A percentile compares a stretch with the other conserved stretches of the same genome.
These are phyloP conservation scores for Plectosphaerella plurivora DNA, from an alignment of 2,329 filamentous ascomycete genomes.

Conservation along the genomic window DNA sequence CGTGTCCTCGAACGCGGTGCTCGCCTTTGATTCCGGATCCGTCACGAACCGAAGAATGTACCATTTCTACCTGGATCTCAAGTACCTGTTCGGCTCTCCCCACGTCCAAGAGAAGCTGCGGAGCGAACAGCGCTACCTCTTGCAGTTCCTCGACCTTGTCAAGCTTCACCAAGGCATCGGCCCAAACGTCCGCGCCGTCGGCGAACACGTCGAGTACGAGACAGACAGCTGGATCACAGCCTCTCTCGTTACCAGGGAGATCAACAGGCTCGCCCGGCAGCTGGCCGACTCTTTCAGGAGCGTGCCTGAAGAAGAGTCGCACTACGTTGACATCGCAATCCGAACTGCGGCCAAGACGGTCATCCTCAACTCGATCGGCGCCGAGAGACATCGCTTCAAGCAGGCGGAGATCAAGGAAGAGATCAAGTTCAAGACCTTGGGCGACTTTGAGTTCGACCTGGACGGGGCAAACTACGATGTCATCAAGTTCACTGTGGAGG, in stretches of 20 bases:
- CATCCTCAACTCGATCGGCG: slow-evolving; percentile 84
- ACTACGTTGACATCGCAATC: slow-evolving; percentile 66
- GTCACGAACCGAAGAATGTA: slow-evolving; percentile 95
- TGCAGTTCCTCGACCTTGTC: slow-evolving; percentile 92
- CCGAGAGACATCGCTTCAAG: slow-evolving; percentile 81
- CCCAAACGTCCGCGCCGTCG: slow-evolving; percentile 84
- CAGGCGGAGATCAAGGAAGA: slow-evolving; percentile 86
- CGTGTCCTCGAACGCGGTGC: slow-evolving; percentile 76
- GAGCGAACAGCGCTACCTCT: slow-evolving; percentile 77
- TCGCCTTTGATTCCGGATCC: slow-evolving; percentile 91
- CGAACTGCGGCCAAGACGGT: slow-evolving; percentile 73
- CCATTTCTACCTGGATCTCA: slow-evolving; percentile 94
- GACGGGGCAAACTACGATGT: slow-evolving; percentile 56
- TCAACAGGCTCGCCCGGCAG: slow-evolving; percentile 86
- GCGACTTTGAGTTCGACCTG: slow-evolving; percentile 75
- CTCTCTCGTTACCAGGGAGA: slow-evolving; percentile 88
- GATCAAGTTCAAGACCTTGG: slow-evolving; percentile 72
- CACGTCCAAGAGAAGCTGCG: slow-evolving; percentile 84
- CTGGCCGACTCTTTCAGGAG: slow-evolving; percentile 82
- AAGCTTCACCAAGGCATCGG: slow-evolving; percentile 97
- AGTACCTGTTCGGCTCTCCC: slow-evolving; percentile 82
- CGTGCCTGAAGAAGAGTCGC: slow-evolving; percentile 58
- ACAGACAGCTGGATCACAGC: slow-evolving; percentile 98
- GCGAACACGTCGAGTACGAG: slow-evolving; percentile 97
- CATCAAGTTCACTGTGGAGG: slow-evolving; percentile 83